Conservation (phyloP, 2,329 filamentous ascomycete genomes). For the Geosmithia flava region DNA sequence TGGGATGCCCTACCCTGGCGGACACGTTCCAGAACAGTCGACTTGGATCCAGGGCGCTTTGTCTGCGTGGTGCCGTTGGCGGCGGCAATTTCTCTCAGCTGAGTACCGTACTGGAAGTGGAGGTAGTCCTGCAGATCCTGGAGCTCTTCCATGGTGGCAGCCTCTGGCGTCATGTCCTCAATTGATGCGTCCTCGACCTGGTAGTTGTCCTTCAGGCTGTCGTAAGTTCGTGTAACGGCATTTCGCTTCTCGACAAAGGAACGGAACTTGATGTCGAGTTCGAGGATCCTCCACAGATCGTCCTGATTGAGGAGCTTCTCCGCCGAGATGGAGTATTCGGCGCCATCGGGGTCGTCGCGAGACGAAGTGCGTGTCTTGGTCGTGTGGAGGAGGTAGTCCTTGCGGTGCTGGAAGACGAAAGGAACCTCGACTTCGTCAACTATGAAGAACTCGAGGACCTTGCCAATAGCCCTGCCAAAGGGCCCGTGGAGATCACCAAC, state of each 20-base stretch:
- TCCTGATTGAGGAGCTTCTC: constrained; percentile 87
- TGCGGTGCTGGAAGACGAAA: constrained; percentile 95
- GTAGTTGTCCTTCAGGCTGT: constrained; percentile 50
- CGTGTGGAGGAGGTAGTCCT: constrained; percentile 91
- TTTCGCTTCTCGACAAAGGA: constrained; percentile 88
- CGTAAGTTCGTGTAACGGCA: constrained; percentile 65
- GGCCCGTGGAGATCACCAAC: constrained; percentile 61
- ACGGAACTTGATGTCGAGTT: constrained; percentile 89
- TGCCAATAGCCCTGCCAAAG: constrained; percentile 78
- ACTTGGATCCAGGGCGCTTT: constrained; percentile 74
- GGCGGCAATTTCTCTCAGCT: constrained; percentile 68
- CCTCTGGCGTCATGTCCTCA: constrained; percentile 68
- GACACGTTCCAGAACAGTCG: constrained; percentile 71
- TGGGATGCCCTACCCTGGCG: constrained; percentile 68
- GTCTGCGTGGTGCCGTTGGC: constrained; percentile 52
- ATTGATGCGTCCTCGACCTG: constrained; percentile 62
- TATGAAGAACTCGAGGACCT: constrained; percentile 91
- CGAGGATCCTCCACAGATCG: constrained; percentile 89
- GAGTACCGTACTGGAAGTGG: constrained; percentile 80
- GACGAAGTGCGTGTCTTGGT: constrained; percentile 53
- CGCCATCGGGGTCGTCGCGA: constrained; percentile 55
- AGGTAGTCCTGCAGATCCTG: constrained; percentile 95
- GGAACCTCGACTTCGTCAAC: constrained; percentile 91
- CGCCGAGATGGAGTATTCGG: constrained; percentile 62
- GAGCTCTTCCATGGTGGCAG: constrained; percentile 83